These are phyloP conservation scores for Microsporum canis DNA, from an alignment of 2,329 filamentous ascomycete genomes.

Conservation along the genomic window DNA sequence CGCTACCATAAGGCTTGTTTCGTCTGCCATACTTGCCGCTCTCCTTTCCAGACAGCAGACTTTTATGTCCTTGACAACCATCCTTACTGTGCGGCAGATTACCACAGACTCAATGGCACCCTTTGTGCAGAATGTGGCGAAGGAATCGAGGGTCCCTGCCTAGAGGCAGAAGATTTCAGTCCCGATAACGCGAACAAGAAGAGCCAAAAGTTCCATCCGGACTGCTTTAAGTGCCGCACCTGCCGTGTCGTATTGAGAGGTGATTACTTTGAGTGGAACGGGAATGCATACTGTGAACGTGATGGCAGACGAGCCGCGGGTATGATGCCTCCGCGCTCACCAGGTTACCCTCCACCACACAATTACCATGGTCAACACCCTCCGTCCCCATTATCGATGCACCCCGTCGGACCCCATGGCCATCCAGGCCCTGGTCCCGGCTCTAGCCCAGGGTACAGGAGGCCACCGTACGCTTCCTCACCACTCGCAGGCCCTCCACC, in stretches of 20 bases:
- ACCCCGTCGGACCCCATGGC: constrained; percentile 10
- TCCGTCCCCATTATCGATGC: constrained; percentile 16
- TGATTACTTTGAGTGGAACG: constrained; percentile 84
- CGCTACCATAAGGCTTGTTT: constrained; percentile 95
- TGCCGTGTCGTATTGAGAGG: constrained; percentile 64
- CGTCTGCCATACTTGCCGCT: constrained; percentile 71
- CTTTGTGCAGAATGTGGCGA: constrained; percentile 66
- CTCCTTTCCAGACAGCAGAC: constrained; percentile 72
- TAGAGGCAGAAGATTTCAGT: constrained; percentile 57
- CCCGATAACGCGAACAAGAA: not conserved
- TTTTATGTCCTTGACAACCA: constrained; percentile 85
- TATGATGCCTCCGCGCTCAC: constrained; percentile 21
- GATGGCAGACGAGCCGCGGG: constrained; percentile 57
- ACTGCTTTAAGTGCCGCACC: constrained; percentile 68
- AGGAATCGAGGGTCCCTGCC: constrained; percentile 88
- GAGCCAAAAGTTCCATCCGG: constrained; percentile 67
- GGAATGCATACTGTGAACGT: constrained; percentile 70
- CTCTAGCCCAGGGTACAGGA: not conserved
- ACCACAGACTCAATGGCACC: constrained; percentile 81
- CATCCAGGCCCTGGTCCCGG: not conserved
- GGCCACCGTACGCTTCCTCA: constrained; percentile 4
- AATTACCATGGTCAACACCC: constrained; percentile 17
- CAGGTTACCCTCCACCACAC: constrained; percentile 17
- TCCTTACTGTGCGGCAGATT: constrained; percentile 85
- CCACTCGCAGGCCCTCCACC: constrained; percentile 16